A percentile compares a stretch with the other conserved stretches of the same genome.
Evolutionary conservation across 208 protist species (phyloP).

Genomic region (Leptomonas pyrrhocoris): DNA sequence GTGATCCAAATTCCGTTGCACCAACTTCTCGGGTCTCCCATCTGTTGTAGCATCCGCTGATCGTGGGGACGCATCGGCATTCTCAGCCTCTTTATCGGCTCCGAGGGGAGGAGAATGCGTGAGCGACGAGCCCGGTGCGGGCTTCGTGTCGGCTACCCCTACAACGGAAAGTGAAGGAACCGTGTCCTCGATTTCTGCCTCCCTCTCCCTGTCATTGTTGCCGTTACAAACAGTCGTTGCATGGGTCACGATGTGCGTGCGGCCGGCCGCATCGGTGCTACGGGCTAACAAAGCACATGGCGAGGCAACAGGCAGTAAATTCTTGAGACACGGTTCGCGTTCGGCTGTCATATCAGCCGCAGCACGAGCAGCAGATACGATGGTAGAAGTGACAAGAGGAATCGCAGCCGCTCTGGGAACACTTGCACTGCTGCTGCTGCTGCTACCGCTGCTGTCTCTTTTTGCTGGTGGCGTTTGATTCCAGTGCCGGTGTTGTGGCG

Average conservation of each 20-base stretch:
- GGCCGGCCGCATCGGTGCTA: neutral
- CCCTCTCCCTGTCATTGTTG: neutral
- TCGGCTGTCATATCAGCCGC: neutral
- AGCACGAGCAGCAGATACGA: neutral
- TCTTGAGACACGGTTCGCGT: neutral
- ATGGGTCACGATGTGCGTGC: neutral
- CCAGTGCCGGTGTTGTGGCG: slow-evolving; percentile 6
- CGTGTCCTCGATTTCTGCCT: neutral
- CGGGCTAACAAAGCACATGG: neutral
- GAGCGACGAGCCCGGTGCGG: neutral
- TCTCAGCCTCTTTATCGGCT: neutral
- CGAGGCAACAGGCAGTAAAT: neutral
- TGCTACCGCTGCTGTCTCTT: neutral
- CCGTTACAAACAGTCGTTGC: neutral
- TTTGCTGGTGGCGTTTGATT: neutral
- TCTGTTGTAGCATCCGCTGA: no score
- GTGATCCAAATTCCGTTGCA: no score
- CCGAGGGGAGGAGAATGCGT: neutral
- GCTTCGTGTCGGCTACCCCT: no score
- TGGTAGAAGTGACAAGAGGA: neutral
- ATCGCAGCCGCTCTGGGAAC: neutral
- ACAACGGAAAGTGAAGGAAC: neutral
- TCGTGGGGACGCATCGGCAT: no score
- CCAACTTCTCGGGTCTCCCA: no score
- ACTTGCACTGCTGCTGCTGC: neutral